phyloP scores from a whole-genome alignment of 768 basidiomycete genomes.

The Clitopilus hobsonii region DNA sequence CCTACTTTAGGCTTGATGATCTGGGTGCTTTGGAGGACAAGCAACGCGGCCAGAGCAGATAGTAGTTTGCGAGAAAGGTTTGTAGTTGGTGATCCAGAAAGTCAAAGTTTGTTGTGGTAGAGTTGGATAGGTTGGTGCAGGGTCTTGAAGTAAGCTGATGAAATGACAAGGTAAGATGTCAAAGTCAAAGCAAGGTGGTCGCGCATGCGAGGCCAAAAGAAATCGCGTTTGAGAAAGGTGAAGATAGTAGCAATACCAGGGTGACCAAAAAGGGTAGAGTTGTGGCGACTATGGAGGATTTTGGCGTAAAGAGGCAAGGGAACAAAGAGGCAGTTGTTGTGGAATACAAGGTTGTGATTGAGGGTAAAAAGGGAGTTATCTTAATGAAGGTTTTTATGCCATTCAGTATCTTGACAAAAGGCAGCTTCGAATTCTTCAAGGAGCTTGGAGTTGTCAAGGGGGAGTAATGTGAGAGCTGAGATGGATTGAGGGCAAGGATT shows the following conservation, averaged over 20 bases:
- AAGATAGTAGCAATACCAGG: slow-evolving; percentile 29
- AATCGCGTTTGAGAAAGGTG: slow-evolving; percentile 26
- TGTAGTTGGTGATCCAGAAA: slow-evolving; percentile 9
- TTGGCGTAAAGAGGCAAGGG: slow-evolving; percentile 5
- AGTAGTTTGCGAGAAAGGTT: slow-evolving; percentile 16
- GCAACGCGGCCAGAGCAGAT: slow-evolving; percentile 15
- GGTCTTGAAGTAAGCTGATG: background rate
- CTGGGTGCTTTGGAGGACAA: slow-evolving; percentile 8
- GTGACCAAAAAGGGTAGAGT: slow-evolving; percentile 33
- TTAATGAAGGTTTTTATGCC: slow-evolving; percentile 15
- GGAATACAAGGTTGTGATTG: slow-evolving; percentile 18
- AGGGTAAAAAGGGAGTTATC: slow-evolving; percentile 13
- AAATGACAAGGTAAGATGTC: slow-evolving; percentile 2
- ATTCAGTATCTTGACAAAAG: slow-evolving; percentile 16
- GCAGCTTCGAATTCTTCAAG: slow-evolving; percentile 19
- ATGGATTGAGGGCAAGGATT: slow-evolving; percentile 18
- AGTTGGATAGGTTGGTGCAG: background rate
- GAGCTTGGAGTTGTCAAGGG: slow-evolving; percentile 21
- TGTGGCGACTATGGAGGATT: slow-evolving; percentile 22
- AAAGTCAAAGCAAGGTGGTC: slow-evolving; percentile 17
- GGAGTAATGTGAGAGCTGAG: slow-evolving; percentile 18
- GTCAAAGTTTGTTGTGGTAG: background rate
- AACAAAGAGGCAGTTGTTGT: slow-evolving; percentile 17
- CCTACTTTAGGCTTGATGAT: slow-evolving; percentile 6
- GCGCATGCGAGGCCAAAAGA: slow-evolving; percentile 33